Evolutionary conservation across 1,139 yeast genomes (phyloP), one percentile per base, ranked within the genome.

Genomic region (Geotrichum restrictum): DNA sequence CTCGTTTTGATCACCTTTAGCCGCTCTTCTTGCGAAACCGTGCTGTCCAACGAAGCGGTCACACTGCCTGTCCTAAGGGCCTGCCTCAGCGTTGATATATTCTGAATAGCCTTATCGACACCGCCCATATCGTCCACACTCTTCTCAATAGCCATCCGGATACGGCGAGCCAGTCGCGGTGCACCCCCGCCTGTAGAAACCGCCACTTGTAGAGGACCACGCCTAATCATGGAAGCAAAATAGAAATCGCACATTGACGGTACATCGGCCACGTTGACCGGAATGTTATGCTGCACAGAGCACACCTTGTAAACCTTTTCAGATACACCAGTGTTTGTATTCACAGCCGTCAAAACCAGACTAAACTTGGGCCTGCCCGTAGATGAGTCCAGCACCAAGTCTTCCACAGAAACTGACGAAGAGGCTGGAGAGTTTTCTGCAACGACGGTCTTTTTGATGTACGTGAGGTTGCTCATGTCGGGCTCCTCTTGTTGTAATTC

Each of bases 181-280:
- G 91, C 84, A 61, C 82, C 80, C 7, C 95, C 95, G 64, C 86
- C 86, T 19, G 95, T 86, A 33, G 88, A 81, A 8, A 88, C 84
- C 89, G 88, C 84, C 33, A 88, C 78, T 64, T 86, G 95, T 48
- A 88, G 71, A 24, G 83, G 81, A n/a, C 89, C 95, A 57, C 80
- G 80, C 62, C 86, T 78, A 64, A 81, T 82, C 75, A 85, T 82
- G 27, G 91, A 80, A 1, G 95, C 95, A 67, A 87, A 88, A 70
- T 86, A 88, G 66, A 86, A 88, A 66, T 88, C 96, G 70, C 96
- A 88, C 57, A 82, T 71, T 14, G 80, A 78, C 1, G 95, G 95
- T 57, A 85, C 85, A 66, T 88, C 96, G 1, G 95, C 95, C 42
- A 87, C 84, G 65, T 88, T 88, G 34, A 85, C 89, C 16, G 88